phyloP scores from a whole-genome alignment of 495 filamentous ascomycete species.

The Extremus antarcticus region DNA sequence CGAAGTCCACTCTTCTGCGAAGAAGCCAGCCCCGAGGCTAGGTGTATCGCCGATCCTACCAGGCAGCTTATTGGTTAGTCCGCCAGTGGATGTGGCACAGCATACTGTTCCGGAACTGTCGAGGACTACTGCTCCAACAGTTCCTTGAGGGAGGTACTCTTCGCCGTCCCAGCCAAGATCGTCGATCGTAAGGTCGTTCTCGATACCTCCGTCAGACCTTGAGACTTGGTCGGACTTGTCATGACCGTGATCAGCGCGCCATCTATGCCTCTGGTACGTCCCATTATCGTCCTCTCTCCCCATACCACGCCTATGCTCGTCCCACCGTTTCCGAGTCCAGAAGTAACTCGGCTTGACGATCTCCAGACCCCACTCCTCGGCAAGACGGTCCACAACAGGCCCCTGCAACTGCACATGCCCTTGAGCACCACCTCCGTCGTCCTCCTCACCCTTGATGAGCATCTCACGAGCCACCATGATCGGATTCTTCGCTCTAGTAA shows the following conservation, averaged over 20 bases:
- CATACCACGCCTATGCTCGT: conserved; percentile 64
- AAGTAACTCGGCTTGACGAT: conserved; percentile 63
- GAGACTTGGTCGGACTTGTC: background rate
- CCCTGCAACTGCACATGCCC: conserved; percentile 62
- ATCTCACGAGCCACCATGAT: conserved; percentile 64
- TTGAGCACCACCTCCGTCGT: conserved; percentile 35
- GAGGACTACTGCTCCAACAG: conserved; percentile 71
- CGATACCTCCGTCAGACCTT: background rate
- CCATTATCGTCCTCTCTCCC: conserved; percentile 4
- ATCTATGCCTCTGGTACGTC: conserved; percentile 13
- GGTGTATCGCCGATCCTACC: conserved; percentile 84
- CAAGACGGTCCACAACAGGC: conserved; percentile 53
- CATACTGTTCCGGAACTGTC: conserved; percentile 63
- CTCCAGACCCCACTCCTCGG: conserved; percentile 54
- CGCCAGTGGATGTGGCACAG: conserved; percentile 76
- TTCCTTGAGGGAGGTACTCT: conserved; percentile 69
- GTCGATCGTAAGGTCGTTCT: background rate
- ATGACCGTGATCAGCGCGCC: background rate
- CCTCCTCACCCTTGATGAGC: conserved; percentile 49
- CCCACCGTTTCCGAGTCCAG: conserved; percentile 69
- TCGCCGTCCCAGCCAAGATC: conserved; percentile 35
- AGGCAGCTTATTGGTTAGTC: conserved; percentile 78
- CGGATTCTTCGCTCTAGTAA: conserved; percentile 66
- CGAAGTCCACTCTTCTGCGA: conserved; percentile 67
- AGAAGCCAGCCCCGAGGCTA: conserved; percentile 75